A percentile compares a stretch with the other conserved stretches of the same genome.
Evolutionary conservation across 2,329 filamentous ascomycete species (phyloP).

Genomic region (Parasarocladium wereldwijsianum): DNA sequence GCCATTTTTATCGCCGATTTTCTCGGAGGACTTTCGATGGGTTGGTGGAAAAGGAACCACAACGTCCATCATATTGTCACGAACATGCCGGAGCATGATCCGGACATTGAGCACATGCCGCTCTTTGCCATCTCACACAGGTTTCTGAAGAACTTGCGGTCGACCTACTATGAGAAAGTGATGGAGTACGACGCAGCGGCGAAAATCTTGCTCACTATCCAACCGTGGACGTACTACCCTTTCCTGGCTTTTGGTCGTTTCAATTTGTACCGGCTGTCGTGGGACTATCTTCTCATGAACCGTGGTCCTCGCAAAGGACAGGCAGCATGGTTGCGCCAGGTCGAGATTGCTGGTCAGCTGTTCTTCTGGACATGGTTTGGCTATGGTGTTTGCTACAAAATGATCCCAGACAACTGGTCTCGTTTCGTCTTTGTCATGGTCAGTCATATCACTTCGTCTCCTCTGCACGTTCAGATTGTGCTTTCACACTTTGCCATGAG

Average conservation of each 20-base stretch:
- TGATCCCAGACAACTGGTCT: constrained; percentile 52
- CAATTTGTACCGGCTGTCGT: constrained; percentile 74
- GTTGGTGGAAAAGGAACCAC: constrained; percentile 96
- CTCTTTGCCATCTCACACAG: constrained; percentile 79
- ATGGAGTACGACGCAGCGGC: constrained; percentile 69
- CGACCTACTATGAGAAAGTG: constrained; percentile 69
- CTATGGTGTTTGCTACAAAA: constrained; percentile 56
- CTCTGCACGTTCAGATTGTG: constrained; percentile 80
- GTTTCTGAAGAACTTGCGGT: constrained; percentile 57
- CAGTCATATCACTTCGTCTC: constrained; percentile 68
- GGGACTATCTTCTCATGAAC: constrained; percentile 58
- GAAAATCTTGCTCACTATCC: constrained; percentile 54
- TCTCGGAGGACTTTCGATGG: constrained; percentile 73
- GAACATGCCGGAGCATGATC: constrained; percentile 88
- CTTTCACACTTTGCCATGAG: constrained; percentile 91
- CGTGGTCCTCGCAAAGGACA: constrained; percentile 60
- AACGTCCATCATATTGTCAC: constrained; percentile 97
- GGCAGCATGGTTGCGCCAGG: constrained; percentile 69
- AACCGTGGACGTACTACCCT: constrained; percentile 73
- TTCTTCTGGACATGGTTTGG: constrained; percentile 85
- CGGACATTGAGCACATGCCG: constrained; percentile 84
- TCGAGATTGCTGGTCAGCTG: constrained; percentile 62
- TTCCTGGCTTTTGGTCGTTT: constrained; percentile 71
- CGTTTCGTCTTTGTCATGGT: constrained; percentile 64
- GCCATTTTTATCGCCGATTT: constrained; percentile 86